phyloP scores from a whole-genome alignment of 148 eudicot genomes.

The Fagopyrum tataricum region DNA sequence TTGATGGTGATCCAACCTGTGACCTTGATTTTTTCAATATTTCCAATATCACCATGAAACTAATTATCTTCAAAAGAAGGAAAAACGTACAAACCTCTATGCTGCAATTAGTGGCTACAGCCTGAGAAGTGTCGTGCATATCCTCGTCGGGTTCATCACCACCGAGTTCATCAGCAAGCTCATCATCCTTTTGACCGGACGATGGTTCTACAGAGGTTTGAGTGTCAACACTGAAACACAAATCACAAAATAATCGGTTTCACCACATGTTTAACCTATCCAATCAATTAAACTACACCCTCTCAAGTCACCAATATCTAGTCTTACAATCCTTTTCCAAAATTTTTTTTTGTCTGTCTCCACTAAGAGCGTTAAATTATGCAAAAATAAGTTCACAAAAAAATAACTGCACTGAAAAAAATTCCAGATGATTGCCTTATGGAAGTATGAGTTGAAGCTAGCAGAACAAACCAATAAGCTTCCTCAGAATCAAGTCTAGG shows the following conservation, averaged over 20 bases:
- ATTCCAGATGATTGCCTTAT: neutral
- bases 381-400: neutral
- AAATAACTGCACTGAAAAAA: neutral
- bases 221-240: slow-evolving; percentile 46
- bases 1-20: slow-evolving; percentile 4
- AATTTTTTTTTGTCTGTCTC: neutral
- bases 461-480: neutral
- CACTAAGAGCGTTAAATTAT: neutral
- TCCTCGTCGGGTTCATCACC: slow-evolving; percentile 36
- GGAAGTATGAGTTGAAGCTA: neutral
- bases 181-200: slow-evolving; percentile 30
- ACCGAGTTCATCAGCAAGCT: too few species aligned
- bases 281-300: neutral
- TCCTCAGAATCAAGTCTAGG: neutral
- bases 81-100: slow-evolving; percentile 13
- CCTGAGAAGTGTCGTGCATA: slow-evolving; percentile 24
- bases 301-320: neutral
- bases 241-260: neutral
- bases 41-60: neutral
- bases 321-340: neutral
- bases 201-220: slow-evolving; percentile 33
- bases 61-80: neutral
- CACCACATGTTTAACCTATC: neutral
- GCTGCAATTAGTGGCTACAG: slow-evolving; percentile 13
- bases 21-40: slow-evolving; percentile 1